Base-by-base conservation (phyloP, 2,329 filamentous ascomycete genomes). In the Fusarium tupiense region DNA sequence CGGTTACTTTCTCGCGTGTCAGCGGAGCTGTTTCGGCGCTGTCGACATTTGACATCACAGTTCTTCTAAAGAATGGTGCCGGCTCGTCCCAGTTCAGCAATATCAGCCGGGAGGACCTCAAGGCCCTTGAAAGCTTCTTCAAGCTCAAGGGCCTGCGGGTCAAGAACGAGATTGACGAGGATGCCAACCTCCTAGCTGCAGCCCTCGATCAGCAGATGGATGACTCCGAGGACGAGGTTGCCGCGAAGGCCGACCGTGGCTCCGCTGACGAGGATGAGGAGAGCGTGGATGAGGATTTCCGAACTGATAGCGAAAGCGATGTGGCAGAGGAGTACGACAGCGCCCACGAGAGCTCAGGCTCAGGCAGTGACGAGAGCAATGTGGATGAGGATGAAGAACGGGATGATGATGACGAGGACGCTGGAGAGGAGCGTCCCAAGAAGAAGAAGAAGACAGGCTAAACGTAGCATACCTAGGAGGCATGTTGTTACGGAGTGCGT, bases 141-240 rank as follows among this genome's bases (percentile, higher is more conserved):
- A 96, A 97, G 84, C 90, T 94, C 77, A 98, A 98, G 88, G 93
- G 92, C 70, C 89, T 99, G 80, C 94, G 96, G 62, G 95, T 97
- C 65, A 98, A 98, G 91, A 99, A 99, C 83, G 96, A 99, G 85
- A 98, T 99, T 86, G 93, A 97, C 71, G 96, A 98, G 81, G 96
- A 99, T 77, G 93, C 94, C 81, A 91, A 93, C 81, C 76, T 90
- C 64, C 89, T 98, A 68, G 93, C 94, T 38, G 93, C 94, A 17
- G 95, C 94, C 29, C 89, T 98, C 70, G 92, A 97, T 77, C 92
- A 96, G 74, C 94, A 91, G 80, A 92, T 97, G 84, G 92, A 91
- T 77, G 93, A 91, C 73, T 96, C 93, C 33, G 95, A 97, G 76
- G 95, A 97, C 69, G 93, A 95, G 73, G 92, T 93, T 47, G 92